Conservation (phyloP, 2,329 filamentous ascomycete species). For the Xylaria digitata region DNA sequence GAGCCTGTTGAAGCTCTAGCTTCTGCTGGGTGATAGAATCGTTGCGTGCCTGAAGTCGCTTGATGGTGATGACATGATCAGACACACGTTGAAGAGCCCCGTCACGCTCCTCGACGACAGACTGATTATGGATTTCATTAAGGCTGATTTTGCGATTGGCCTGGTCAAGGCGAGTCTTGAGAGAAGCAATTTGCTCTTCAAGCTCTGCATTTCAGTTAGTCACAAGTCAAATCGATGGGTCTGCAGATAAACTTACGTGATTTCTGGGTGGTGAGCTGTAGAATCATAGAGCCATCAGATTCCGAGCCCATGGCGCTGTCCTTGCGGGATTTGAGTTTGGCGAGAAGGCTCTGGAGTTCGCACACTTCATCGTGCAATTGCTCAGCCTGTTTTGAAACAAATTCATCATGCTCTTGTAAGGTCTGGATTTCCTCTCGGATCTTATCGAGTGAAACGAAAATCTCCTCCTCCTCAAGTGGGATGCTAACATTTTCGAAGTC, state of each 20-base stretch:
- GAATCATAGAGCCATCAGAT: constrained; percentile 56
- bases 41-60: constrained; percentile 54
- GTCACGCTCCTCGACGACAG: constrained; percentile 72
- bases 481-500: constrained; percentile 63
- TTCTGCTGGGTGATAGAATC: constrained; percentile 57
- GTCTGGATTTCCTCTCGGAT: constrained; percentile 68
- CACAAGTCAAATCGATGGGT: constrained; percentile 14
- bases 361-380: constrained; percentile 64
- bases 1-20: constrained; percentile 56
- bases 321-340: constrained; percentile 57
- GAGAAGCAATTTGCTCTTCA: constrained; percentile 67
- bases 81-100: constrained; percentile 71
- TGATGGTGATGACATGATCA: constrained; percentile 63
- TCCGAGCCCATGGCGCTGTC: constrained; percentile 58
- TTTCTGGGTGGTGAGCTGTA: constrained; percentile 64
- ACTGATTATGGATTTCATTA: constrained; percentile 72
- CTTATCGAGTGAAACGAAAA: constrained; percentile 71
- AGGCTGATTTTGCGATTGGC: constrained; percentile 70
- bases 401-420: constrained; percentile 67
- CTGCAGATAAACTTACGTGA: constrained; percentile 60
- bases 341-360: constrained; percentile 61
- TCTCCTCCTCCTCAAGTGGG: constrained; percentile 66
- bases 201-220: constrained; percentile 56
- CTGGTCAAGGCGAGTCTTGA: constrained; percentile 71
- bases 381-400: constrained; percentile 65